Evolutionary conservation across 257 asterid genomes (phyloP).

Genomic region (Capsicum baccatum): DNA sequence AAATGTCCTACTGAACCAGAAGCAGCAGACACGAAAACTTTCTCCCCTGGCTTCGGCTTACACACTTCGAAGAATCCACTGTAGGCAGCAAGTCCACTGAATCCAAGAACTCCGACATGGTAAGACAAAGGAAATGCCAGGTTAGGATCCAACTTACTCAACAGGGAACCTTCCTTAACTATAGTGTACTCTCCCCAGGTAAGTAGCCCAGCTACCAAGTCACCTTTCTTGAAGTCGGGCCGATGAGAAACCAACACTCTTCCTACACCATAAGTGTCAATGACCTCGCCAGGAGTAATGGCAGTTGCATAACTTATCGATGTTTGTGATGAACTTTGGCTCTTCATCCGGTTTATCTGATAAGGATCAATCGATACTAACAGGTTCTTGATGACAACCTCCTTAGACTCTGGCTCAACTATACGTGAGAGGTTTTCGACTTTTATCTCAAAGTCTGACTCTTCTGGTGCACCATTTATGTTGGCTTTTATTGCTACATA

Average conservation of each 20-base stretch:
- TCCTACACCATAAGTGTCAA: no score
- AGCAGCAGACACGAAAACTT: constrained; percentile 78
- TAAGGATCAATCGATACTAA: constrained; percentile 73
- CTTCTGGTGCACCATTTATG: constrained; percentile 45
- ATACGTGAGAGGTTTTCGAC: constrained; percentile 32
- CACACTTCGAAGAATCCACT: constrained; percentile 71
- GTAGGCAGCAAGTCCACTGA: constrained; percentile 76
- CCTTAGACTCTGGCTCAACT: constrained; percentile 31
- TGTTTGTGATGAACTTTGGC: constrained; percentile 27
- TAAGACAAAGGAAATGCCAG: constrained; percentile 63
- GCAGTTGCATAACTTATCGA: no score
- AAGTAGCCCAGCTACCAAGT: no score
- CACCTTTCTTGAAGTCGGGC: no score
- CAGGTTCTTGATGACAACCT: constrained; percentile 56
- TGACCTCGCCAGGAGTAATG: no score
- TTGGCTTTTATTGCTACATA: constrained; percentile 35
- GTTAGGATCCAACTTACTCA: constrained; percentile 50
- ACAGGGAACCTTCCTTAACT: no score
- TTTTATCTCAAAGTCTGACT: constrained; percentile 45
- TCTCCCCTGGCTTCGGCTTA: constrained; percentile 72
- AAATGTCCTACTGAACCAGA: constrained; percentile 76
- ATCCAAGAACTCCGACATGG: constrained; percentile 62
- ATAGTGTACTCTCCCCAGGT: no score
- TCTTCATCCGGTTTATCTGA: constrained; percentile 71
- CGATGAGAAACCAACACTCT: no score